Percentiles rank a stretch among this genome's conserved stretches.
These are phyloP conservation scores for Paecilomyces formosus DNA, from an alignment of 2,329 filamentous ascomycete genomes.

Conservation along the genomic window DNA sequence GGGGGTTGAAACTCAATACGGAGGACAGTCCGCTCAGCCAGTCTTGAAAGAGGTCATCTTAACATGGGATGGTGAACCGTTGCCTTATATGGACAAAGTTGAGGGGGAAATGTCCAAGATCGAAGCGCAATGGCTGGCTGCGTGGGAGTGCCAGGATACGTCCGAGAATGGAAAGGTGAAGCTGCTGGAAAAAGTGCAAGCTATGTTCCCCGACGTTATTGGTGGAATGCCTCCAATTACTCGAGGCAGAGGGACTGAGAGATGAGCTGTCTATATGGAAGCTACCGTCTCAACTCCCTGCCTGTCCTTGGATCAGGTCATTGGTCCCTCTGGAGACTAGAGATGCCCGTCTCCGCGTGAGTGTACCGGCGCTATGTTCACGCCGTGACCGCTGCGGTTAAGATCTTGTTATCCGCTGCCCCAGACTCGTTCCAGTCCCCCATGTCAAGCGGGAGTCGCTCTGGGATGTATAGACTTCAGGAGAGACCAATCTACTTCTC, in stretches of 20 bases:
- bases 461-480: not conserved
- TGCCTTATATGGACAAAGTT: conserved; percentile 24
- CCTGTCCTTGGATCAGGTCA: not conserved
- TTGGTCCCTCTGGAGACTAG: not conserved
- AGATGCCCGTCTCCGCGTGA: not conserved
- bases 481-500: not conserved
- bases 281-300: not conserved
- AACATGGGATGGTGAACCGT: conserved; percentile 29
- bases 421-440: not conserved
- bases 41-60: conserved; percentile 18
- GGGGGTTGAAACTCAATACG: conserved; percentile 30
- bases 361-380: not conserved
- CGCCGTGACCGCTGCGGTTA: not conserved
- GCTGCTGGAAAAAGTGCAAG: conserved; percentile 21
- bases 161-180: conserved; percentile 11
- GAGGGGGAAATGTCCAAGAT: conserved; percentile 15
- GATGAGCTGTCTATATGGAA: not conserved
- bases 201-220: conserved; percentile 17
- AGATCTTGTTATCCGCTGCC: not conserved
- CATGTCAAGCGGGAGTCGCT: not conserved
- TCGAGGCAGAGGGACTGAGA: not conserved
- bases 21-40: conserved; percentile 9
- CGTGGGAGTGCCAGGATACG: conserved; percentile 16
- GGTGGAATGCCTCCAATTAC: not conserved
- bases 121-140: conserved; percentile 20